Percentiles rank a stretch among this genome's conserved stretches.
phyloP scores from a whole-genome alignment of 306 rosid species.

The Fragaria vesca region DNA sequence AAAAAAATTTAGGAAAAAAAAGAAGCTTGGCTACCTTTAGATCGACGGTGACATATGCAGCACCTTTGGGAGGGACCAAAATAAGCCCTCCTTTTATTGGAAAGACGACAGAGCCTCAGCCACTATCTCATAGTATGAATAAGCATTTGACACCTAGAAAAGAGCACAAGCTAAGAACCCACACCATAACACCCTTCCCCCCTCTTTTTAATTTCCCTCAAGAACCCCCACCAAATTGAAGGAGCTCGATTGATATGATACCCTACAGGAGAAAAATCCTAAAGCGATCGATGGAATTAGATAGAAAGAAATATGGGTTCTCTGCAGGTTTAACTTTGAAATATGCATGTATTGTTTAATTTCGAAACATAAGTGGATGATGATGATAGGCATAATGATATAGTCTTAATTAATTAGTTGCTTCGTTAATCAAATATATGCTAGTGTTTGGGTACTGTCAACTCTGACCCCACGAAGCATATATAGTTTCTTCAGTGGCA shows the following conservation, averaged over 20 bases:
- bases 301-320: background rate
- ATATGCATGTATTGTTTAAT: background rate
- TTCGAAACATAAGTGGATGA: slow-evolving; percentile 1
- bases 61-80: slow-evolving; percentile 19
- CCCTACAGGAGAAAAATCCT: slow-evolving; percentile 7
- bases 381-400: background rate
- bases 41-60: slow-evolving; percentile 37
- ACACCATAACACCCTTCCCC: slow-evolving; percentile 1
- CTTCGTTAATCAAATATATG: background rate
- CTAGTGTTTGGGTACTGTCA: background rate
- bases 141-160: slow-evolving; percentile 41
- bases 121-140: slow-evolving; percentile 39
- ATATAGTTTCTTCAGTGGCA: background rate
- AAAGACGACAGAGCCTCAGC: slow-evolving; percentile 45
- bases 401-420: background rate
- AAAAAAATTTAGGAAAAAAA: background rate
- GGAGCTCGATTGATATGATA: background rate
- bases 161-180: slow-evolving; percentile 29
- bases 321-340: background rate
- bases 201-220: background rate
- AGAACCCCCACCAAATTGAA: background rate
- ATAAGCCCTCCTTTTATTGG: slow-evolving; percentile 19
- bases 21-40: slow-evolving; percentile 9
- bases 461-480: background rate
- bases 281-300: background rate